Base-by-base conservation (phyloP, 352 stramenopile species). In the Phytophthora cryptogea region DNA sequence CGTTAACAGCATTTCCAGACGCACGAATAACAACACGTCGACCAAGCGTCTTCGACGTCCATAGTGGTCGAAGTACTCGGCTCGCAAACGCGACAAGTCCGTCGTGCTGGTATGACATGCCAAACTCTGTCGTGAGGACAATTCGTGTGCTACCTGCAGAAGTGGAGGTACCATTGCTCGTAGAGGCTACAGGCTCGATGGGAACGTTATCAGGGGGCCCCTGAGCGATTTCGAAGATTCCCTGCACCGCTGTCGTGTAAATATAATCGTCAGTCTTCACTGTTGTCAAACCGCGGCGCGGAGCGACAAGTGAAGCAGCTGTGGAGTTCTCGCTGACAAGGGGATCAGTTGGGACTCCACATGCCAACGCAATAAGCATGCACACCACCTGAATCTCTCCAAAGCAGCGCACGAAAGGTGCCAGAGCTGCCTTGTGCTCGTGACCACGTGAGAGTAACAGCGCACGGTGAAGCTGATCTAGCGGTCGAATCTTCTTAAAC, bases 361-460 rank as follows among this genome's bases (percentile, higher is more conserved):
- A 96, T 4, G 89, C 89, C 28, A 97, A 63, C 0, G 72, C 86
- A 33, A 97, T 84, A 42, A 96, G 84, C 89, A 97, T 97, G 39
- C 82, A 89, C 44, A 85, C 86, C 33, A 94, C 82, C 66, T 96
- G 86, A 31, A 90, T 77, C 43, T 89, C 74, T 33, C 89, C 86
- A 49, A 95, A 97, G 49, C 74, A 91, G 10, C 85, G 83, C 44
- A 93, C 74, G 57, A 95, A 95, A 4, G 86, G 82, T 6, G 72
- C 69, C 13, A 97, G 59, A 5, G 74, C 73, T 9, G 70, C 71
- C 54, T 88, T 89, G 4, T 91, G 53, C 31, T 94, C 78, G 32
- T 83, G 86, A 11, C 83, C 78, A n/a, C 80, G 79, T 16, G 83
- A 67, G 6, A 88, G 63, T 36, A 92, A 39, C 42, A 97, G 58